A percentile compares a stretch with the other conserved stretches of the same genome.
Evolutionary conservation across 1,139 yeast species (phyloP).

Genomic region (Kodamaea plutei): DNA sequence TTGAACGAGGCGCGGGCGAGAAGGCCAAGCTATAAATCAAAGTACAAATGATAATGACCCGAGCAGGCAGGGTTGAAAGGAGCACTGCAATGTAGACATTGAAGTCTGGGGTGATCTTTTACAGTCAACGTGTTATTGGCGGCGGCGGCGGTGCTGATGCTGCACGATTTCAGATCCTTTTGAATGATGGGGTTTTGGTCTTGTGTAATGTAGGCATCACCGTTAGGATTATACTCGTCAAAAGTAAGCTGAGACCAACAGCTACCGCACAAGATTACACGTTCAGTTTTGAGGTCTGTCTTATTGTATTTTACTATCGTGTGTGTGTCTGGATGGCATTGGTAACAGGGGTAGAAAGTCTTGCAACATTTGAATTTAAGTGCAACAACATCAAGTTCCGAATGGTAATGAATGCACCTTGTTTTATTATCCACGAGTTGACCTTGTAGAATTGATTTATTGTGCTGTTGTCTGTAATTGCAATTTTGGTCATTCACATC

Average conservation of each 20-base stretch:
- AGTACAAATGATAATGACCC: constrained; percentile 35
- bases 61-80: constrained; percentile 38
- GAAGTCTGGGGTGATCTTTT: constrained; percentile 5
- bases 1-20: too few relatives aligned
- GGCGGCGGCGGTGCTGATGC: too few relatives aligned
- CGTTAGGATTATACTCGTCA: constrained; percentile 25
- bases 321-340: constrained; percentile 30
- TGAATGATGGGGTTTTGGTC: not conserved
- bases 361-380: constrained; percentile 39
- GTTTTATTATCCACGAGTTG: constrained; percentile 29
- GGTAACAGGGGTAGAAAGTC: constrained; percentile 36
- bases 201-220: not conserved
- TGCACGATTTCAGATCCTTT: too few relatives aligned
- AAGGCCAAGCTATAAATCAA: constrained; percentile 17
- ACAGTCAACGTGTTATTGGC: too few relatives aligned
- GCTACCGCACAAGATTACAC: constrained; percentile 36
- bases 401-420: constrained; percentile 38
- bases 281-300: constrained; percentile 8
- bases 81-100: constrained; percentile 26
- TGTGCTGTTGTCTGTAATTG: too few relatives aligned
- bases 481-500: too few relatives aligned
- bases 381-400: constrained; percentile 37
- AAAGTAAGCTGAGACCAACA: constrained; percentile 31
- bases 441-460: constrained; percentile 14
- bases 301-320: constrained; percentile 2